Conservation (phyloP, 2,329 filamentous ascomycete species). For the Hypoxylon sp. region DNA sequence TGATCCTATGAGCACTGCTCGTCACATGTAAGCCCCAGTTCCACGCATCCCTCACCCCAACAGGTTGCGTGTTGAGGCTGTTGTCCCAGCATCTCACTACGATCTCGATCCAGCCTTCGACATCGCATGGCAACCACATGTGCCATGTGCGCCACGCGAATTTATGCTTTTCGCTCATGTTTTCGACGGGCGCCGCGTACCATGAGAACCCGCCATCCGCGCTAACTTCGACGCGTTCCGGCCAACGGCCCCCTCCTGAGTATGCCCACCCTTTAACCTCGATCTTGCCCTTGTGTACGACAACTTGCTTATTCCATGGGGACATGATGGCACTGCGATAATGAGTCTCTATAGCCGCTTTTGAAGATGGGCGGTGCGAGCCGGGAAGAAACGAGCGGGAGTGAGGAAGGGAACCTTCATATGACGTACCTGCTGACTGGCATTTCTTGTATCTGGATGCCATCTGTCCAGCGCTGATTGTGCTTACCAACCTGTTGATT, state of each 20-base stretch:
- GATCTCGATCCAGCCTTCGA: slow-evolving; percentile 72
- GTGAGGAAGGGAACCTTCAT: not conserved
- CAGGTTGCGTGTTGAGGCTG: slow-evolving; percentile 70
- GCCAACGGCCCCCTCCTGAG: slow-evolving; percentile 69
- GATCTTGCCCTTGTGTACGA: slow-evolving; percentile 71
- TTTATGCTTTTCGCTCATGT: slow-evolving; percentile 71
- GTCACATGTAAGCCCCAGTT: slow-evolving; percentile 78
- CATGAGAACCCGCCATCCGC: slow-evolving; percentile 73
- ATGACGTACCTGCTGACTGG: slow-evolving; percentile 65
- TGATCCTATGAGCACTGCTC: slow-evolving; percentile 70
- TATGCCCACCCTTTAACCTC: slow-evolving; percentile 69
- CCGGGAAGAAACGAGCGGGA: not conserved
- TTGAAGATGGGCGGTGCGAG: not conserved
- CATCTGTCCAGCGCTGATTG: slow-evolving; percentile 69
- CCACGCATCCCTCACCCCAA: slow-evolving; percentile 66
- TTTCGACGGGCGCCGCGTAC: slow-evolving; percentile 72
- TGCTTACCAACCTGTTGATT: slow-evolving; percentile 77
- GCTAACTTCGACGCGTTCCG: slow-evolving; percentile 73
- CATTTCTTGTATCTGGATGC: slow-evolving; percentile 79
- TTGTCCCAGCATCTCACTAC: slow-evolving; percentile 73
- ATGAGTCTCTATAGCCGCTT: not conserved
- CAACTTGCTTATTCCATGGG: slow-evolving; percentile 69
- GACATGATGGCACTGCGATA: slow-evolving; percentile 70
- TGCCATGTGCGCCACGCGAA: slow-evolving; percentile 76
- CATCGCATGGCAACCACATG: slow-evolving; percentile 71